These are phyloP conservation scores for Quercus robur DNA, from an alignment of 306 rosid genomes.

Conservation along the genomic window DNA sequence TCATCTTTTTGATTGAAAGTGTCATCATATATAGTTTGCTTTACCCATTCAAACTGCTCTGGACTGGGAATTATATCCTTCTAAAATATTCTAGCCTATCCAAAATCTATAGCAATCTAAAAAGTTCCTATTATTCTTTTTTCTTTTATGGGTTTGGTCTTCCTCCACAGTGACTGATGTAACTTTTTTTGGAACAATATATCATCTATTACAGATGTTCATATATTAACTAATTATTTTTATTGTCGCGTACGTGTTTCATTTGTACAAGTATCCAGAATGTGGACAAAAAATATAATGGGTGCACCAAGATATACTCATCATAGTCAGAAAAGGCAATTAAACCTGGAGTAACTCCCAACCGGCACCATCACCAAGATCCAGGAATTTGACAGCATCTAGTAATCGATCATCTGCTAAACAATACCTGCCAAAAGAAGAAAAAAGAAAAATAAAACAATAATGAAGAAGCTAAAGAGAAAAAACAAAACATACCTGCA, in stretches of 20 bases:
- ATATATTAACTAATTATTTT: not conserved
- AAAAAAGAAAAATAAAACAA: not conserved
- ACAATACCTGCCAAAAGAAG: slow-evolving; percentile 60
- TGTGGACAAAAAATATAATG: not conserved
- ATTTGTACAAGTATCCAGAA: not conserved
- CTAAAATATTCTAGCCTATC: not conserved
- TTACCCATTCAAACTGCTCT: not conserved
- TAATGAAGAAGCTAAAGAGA: not conserved
- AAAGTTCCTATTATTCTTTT: not conserved
- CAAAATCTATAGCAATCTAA: not conserved
- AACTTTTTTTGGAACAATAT: not conserved
- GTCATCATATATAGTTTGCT: not conserved
- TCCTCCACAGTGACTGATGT: not conserved
- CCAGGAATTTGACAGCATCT: slow-evolving; percentile 71
- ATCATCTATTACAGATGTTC: not conserved
- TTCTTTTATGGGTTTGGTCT: not conserved
- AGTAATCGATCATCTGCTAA: slow-evolving; percentile 66
- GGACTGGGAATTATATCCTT: not conserved
- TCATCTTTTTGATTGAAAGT: not conserved
- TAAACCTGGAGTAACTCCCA: slow-evolving; percentile 94
- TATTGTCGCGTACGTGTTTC: not conserved
- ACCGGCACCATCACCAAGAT: slow-evolving; percentile 82
- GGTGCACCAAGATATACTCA: not conserved
- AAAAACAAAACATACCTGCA: not conserved
- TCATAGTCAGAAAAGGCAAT: not conserved